Evolutionary conservation across 2,329 filamentous ascomycete genomes (phyloP).

Genomic region (Clarireedia homoeocarpa): DNA sequence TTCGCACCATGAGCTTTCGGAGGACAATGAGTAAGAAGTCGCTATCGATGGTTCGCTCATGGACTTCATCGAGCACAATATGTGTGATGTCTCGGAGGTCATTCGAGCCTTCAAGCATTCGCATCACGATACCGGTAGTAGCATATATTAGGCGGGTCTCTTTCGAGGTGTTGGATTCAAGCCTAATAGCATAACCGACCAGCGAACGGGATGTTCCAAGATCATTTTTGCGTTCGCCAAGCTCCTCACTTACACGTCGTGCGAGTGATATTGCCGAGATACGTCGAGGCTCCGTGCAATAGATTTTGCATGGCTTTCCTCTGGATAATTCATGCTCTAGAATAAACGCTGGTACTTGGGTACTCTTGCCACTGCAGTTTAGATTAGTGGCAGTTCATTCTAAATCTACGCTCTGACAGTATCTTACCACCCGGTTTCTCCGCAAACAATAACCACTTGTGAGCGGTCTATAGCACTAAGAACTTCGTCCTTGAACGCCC

Average conservation of each 20-base stretch:
- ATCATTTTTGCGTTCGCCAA: constrained; percentile 77
- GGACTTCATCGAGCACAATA: constrained; percentile 93
- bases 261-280: constrained; percentile 96
- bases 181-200: constrained; percentile 86
- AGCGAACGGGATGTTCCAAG: constrained; percentile 77
- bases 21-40: constrained; percentile 93
- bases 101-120: constrained; percentile 87
- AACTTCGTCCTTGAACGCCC: constrained; percentile 72
- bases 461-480: constrained; percentile 68
- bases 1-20: constrained; percentile 65
- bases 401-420: no score
- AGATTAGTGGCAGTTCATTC: background rate
- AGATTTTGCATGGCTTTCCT: constrained; percentile 81
- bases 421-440: constrained; percentile 78
- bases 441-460: constrained; percentile 87
- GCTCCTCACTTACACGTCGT: constrained; percentile 85
- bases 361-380: constrained; percentile 71
- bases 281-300: constrained; percentile 88
- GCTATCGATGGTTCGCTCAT: constrained; percentile 92
- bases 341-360: constrained; percentile 90
- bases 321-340: constrained; percentile 79
- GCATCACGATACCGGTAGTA: constrained; percentile 87
- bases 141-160: constrained; percentile 86
- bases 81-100: constrained; percentile 87
- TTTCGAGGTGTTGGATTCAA: constrained; percentile 78